Percentiles rank a stretch among this genome's conserved stretches.
These are phyloP conservation scores for Lecanosticta acicola DNA, from an alignment of 2,329 filamentous ascomycete genomes.

Conservation along the genomic window DNA sequence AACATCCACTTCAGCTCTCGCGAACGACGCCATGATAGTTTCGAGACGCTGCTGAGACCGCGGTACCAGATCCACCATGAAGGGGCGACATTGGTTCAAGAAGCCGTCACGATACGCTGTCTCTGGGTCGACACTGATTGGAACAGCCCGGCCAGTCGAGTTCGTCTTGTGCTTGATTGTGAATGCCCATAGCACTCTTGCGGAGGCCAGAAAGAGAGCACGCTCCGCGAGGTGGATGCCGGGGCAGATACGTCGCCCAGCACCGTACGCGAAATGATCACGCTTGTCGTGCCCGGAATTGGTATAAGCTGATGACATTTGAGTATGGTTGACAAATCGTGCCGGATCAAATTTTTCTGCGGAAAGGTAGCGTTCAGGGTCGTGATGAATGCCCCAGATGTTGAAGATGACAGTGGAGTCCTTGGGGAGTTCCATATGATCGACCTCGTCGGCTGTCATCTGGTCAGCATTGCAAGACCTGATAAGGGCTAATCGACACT, in stretches of 20 bases:
- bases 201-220: constrained; percentile 33
- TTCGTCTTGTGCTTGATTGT: constrained; percentile 24
- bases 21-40: no score
- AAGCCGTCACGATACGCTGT: no score
- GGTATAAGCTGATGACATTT: constrained; percentile 4
- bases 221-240: constrained; percentile 35
- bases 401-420: constrained; percentile 6
- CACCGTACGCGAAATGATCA: constrained; percentile 35
- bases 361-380: constrained; percentile 5
- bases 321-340: constrained; percentile 5
- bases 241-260: constrained; percentile 33
- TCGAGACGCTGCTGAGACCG: no score
- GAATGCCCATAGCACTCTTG: constrained; percentile 34
- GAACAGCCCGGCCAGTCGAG: no score
- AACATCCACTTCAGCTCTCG: no score
- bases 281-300: constrained; percentile 14
- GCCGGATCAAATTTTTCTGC: constrained; percentile 8
- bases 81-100: no score
- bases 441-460: constrained; percentile 11
- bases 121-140: no score
- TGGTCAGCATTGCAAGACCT: constrained; percentile 31
- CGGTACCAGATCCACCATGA: no score
- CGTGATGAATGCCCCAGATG: constrained; percentile 8
- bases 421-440: constrained; percentile 8
- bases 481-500: constrained; percentile 17